Conservation (phyloP, 441 rosid genomes). For the Euphorbia corollata region DNA sequence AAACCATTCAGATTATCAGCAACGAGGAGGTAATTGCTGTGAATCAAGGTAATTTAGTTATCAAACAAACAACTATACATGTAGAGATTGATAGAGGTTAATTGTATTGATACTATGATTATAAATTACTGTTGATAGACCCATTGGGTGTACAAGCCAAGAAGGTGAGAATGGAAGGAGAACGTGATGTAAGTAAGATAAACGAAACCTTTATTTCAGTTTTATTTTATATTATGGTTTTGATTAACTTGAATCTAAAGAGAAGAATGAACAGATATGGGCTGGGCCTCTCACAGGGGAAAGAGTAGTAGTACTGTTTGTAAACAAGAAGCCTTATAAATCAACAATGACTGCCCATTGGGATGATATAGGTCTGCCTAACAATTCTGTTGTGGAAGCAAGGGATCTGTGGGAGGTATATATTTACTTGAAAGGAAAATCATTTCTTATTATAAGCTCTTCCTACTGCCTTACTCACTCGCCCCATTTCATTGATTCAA, state of each 20-base stretch:
- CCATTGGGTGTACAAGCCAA: slow-evolving; percentile 36
- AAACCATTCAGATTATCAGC: slow-evolving; percentile 27
- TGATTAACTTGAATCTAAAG: neutral
- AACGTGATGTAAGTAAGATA: slow-evolving; percentile 27
- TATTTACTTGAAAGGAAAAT: too few species aligned
- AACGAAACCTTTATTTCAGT: too few species aligned
- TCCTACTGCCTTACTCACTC: neutral
- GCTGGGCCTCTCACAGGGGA: slow-evolving; percentile 37
- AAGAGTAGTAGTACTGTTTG: slow-evolving; percentile 28
- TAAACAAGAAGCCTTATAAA: slow-evolving; percentile 25
- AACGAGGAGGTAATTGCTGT: slow-evolving; percentile 41
- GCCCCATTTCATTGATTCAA: too few species aligned
- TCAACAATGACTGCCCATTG: slow-evolving; percentile 30
- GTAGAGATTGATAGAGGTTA: too few species aligned
- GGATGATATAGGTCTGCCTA: slow-evolving; percentile 34
- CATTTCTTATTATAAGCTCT: too few species aligned
- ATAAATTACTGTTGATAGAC: slow-evolving; percentile 19
- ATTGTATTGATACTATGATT: too few species aligned
- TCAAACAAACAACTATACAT: too few species aligned
- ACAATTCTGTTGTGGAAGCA: slow-evolving; percentile 24
- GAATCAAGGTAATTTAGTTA: slow-evolving; percentile 27
- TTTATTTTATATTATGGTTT: too few species aligned
- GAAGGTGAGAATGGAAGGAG: slow-evolving; percentile 38
- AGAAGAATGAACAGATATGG: slow-evolving; percentile 30
- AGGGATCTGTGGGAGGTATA: slow-evolving; percentile 42